Base-by-base conservation (phyloP, 2,329 filamentous ascomycete genomes). In the Ceratocystis lukuohia region DNA sequence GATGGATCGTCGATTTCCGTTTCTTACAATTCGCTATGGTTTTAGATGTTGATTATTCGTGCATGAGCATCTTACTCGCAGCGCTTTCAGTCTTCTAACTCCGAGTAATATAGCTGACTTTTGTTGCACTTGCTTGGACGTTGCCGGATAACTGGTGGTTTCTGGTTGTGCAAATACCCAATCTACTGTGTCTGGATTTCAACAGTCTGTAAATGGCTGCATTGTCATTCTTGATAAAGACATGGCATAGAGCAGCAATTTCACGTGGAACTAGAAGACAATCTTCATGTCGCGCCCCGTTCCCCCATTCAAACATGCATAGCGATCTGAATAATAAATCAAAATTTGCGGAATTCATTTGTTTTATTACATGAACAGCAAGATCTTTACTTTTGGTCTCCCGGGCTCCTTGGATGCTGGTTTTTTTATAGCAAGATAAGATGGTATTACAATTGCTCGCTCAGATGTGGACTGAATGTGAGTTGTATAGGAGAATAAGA, bases 321-420 rank as follows among this genome's bases (percentile, higher is more conserved):
- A 53, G 20, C 6, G 37, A 15, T 15, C 37, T 41, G 37, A 15
- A 22, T 28, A 25, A 28, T 5, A 25, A 25, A 22, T 12, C 28
- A 3, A 4, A 28, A 25, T 22, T 28, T 53, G 48, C 22, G 10
- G 37, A 25, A 53, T 53, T 28, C 48, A 15, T 10, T 59, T 59
- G n/a, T 59, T 65, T 65, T 53, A 28, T 64, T 61, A 50, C 59
- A 64, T 59, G 59, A 67, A 64, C 46, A 67, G 59, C 46, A 64
- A 61, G 25, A 41, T 61, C 45, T 22, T 45, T 45, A 37, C 22
- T 17, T 30, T 59, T 67, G 46, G 37, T 59, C 20, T 65, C 17
- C 48, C 4, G 28, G 20, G 3, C 28, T 48, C 41, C 15, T 22
- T 17, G 20, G 8, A 41, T 45, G 50, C 30, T 37, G 59, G 4